Percentiles rank a stretch among this genome's conserved stretches.
Conservation (phyloP, 345 rosid genomes). For the Boechera stricta region DNA sequence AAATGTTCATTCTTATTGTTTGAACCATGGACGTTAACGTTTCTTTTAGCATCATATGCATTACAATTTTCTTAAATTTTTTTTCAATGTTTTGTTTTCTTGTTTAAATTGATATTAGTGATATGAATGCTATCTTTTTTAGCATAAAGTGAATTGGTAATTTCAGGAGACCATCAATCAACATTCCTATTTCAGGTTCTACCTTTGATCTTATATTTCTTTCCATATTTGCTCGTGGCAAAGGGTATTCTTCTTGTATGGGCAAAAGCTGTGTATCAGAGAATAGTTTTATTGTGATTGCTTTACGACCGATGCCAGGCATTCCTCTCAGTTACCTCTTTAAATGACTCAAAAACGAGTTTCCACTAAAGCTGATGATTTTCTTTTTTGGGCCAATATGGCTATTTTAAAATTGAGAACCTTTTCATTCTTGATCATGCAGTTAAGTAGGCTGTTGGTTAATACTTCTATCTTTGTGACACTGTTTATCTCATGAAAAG, state of each 20-base stretch:
- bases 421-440: conserved; percentile 27
- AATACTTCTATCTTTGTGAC: conserved; percentile 49
- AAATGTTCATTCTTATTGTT: background rate
- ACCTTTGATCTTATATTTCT: background rate
- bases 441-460: conserved; percentile 26
- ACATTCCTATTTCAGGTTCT: conserved; percentile 13
- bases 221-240: conserved; percentile 1
- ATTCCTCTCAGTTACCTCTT: conserved; percentile 10
- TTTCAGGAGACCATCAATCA: conserved; percentile 1
- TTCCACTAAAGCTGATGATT: background rate
- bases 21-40: background rate
- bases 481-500: conserved; percentile 81
- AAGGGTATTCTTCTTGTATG: conserved; percentile 2
- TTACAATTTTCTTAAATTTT: background rate
- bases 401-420: conserved; percentile 1
- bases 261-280: background rate
- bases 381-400: background rate
- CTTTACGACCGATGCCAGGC: conserved; percentile 10
- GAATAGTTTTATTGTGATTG: conserved; percentile 1
- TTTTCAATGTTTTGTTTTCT: background rate
- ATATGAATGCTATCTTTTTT: background rate
- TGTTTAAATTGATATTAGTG: background rate
- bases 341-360: conserved; percentile 14
- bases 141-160: background rate
- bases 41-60: conserved; percentile 5